phyloP scores from a whole-genome alignment of 176 grass and related monocot species.

The Lolium multiflorum region DNA sequence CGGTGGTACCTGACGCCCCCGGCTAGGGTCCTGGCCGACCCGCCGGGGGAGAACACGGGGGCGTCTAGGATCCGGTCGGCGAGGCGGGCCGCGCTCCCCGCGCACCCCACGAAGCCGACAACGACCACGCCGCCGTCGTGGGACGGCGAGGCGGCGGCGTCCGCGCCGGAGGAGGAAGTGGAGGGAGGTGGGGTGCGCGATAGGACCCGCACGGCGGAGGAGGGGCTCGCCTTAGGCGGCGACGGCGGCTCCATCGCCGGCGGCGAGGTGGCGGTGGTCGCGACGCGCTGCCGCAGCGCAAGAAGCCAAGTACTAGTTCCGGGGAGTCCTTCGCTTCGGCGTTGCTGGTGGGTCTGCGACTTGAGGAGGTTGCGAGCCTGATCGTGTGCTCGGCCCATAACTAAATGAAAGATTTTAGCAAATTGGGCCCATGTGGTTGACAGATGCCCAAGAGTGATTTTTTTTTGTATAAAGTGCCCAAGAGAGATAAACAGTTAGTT shows the following conservation, averaged over 20 bases:
- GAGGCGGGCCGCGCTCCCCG: background rate
- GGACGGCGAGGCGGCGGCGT: background rate
- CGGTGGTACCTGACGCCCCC: slow-evolving; percentile 67
- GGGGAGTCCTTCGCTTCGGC: background rate
- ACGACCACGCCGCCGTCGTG: slow-evolving; percentile 15
- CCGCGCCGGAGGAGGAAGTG: background rate
- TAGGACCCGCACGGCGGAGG: slow-evolving; percentile 14
- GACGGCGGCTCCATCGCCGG: slow-evolving; percentile 5
- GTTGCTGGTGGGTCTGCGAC: background rate
- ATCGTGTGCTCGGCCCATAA: background rate
- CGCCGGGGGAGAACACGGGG: slow-evolving; percentile 66
- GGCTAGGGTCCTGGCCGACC: slow-evolving; percentile 51
- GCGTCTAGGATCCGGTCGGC: slow-evolving; percentile 69
- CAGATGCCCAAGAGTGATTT: no score
- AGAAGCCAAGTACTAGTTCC: background rate
- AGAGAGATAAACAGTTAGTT: no score
- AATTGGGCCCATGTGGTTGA: background rate
- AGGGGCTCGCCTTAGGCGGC: background rate
- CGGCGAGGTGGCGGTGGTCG: background rate
- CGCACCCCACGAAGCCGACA: background rate
- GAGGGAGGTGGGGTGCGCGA: background rate
- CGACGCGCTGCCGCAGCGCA: background rate
- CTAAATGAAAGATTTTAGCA: background rate
- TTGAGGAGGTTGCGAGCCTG: background rate
- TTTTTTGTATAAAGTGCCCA: no score